Evolutionary conservation across 139 green algal genomes (phyloP), one percentile per base, ranked within the genome.

Genomic region (Helicosporidium sp.): DNA sequence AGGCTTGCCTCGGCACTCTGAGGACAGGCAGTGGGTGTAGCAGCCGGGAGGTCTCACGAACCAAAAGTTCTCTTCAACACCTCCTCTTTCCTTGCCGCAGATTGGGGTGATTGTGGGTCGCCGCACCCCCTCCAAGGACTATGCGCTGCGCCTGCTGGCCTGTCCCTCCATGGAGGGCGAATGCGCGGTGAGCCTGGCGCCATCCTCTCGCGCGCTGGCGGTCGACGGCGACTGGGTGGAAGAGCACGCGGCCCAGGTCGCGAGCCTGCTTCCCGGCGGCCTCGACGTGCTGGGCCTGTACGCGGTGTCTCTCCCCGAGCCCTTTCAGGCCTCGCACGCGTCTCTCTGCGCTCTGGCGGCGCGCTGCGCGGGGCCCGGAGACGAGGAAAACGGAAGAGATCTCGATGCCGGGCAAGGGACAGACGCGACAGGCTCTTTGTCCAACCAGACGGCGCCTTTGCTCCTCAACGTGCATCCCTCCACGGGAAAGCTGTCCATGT

Each of bases 221-320:
- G 42, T 81, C 25, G 64, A 80, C 20, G 18, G 34, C 1, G 65
- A 76, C 1, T 73, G 65, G 56, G 51, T 81, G 3, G 27, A 58
- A 31, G 74, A 81, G 44, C 72, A 82, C 29, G 71, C 65, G 0
- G 27, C 43, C 7, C 69, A 80, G 50, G 54, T 73, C 19, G 36
- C 54, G 4, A 54, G 62, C 17, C 65, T 76, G 50, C 65, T 82
- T 18, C 67, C 72, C 2, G 74, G 74, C 29, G 60, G 39, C 13
- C 23, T 60, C 12, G 19, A 17, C 13, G 54, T 78, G 0, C 47
- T 78, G 20, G 69, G 69, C 13, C 16, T 70, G 2, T 78, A 75
- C 52, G 20, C 70, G 16, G 60, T 73, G 27, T 57, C 41, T 24
- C 39, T 56, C 10, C 58, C 66, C 4, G 18, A 41, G 3, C 50